Evolutionary conservation across 768 basidiomycete species (phyloP).

Genomic region (Tremella yokohamensis): DNA sequence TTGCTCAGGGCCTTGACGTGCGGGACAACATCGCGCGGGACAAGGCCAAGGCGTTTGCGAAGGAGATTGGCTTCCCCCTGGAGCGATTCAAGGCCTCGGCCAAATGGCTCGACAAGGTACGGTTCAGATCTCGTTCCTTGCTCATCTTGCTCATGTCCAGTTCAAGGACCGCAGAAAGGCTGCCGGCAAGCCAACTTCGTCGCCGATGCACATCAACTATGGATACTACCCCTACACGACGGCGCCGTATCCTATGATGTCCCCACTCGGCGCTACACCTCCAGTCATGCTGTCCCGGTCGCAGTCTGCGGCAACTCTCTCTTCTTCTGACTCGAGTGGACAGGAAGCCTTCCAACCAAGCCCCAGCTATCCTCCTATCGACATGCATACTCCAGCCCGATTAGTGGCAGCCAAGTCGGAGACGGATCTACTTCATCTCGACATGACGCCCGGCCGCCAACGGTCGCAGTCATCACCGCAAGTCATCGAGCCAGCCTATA

Average conservation of each 20-base stretch:
- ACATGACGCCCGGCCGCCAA: slow-evolving; percentile 32
- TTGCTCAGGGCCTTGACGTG: slow-evolving; percentile 42
- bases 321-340: slow-evolving; percentile 35
- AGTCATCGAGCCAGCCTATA: slow-evolving; percentile 22
- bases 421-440: slow-evolving; percentile 26
- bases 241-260: slow-evolving; percentile 18
- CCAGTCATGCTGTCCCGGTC: slow-evolving; percentile 30
- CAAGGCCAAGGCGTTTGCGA: slow-evolving; percentile 44
- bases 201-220: slow-evolving; percentile 24
- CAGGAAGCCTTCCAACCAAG: slow-evolving; percentile 23
- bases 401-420: slow-evolving; percentile 29
- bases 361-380: slow-evolving; percentile 15
- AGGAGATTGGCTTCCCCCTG: slow-evolving; percentile 40
- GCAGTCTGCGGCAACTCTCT: slow-evolving; percentile 37
- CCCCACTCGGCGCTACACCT: slow-evolving; percentile 17
- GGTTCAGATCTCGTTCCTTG: background rate
- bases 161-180: slow-evolving; percentile 49
- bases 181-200: slow-evolving; percentile 30
- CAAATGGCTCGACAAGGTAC: slow-evolving; percentile 49
- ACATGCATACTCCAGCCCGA: slow-evolving; percentile 16
- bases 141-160: slow-evolving; percentile 23
- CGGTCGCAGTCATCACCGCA: slow-evolving; percentile 47
- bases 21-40: slow-evolving; percentile 41
- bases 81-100: slow-evolving; percentile 50
- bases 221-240: slow-evolving; percentile 22